These are phyloP conservation scores for Ophiostoma pallidulum DNA, from an alignment of 2,329 filamentous ascomycete genomes.

Conservation along the genomic window DNA sequence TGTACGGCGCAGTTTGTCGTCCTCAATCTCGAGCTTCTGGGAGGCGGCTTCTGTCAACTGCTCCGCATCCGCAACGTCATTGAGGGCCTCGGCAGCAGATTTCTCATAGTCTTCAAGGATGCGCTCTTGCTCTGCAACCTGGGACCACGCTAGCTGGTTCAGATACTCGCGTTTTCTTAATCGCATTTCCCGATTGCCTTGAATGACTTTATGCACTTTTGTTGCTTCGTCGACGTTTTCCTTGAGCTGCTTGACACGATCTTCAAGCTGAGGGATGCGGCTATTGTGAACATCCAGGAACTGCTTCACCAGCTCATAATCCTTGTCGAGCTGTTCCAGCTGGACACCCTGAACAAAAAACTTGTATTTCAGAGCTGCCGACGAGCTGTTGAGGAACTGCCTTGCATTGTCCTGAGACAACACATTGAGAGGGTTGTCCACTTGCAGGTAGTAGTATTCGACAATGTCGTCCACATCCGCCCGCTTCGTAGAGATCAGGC, in stretches of 20 bases:
- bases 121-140: conserved; percentile 68
- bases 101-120: conserved; percentile 30
- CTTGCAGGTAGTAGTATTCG: conserved; percentile 86
- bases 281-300: conserved; percentile 62
- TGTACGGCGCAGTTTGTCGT: conserved; percentile 34
- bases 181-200: conserved; percentile 57
- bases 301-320: conserved; percentile 78
- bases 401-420: conserved; percentile 91
- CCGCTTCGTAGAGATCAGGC: conserved; percentile 71
- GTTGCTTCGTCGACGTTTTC: conserved; percentile 51
- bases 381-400: conserved; percentile 82
- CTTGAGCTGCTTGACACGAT: conserved; percentile 55
- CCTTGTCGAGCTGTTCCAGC: conserved; percentile 80
- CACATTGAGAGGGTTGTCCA: conserved; percentile 94
- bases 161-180: conserved; percentile 48
- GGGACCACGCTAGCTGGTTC: conserved; percentile 73
- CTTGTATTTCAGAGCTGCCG: conserved; percentile 79
- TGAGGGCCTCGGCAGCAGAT: conserved; percentile 29
- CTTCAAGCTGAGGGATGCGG: conserved; percentile 50
- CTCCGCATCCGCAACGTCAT: conserved; percentile 34
- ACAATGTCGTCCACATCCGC: conserved; percentile 84
- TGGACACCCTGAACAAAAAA: conserved; percentile 95
- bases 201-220: conserved; percentile 53
- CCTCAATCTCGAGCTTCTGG: conserved; percentile 35
- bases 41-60: conserved; percentile 36